phyloP scores from a whole-genome alignment of 176 grass and related monocot species.

The Calamus simplicifolius region DNA sequence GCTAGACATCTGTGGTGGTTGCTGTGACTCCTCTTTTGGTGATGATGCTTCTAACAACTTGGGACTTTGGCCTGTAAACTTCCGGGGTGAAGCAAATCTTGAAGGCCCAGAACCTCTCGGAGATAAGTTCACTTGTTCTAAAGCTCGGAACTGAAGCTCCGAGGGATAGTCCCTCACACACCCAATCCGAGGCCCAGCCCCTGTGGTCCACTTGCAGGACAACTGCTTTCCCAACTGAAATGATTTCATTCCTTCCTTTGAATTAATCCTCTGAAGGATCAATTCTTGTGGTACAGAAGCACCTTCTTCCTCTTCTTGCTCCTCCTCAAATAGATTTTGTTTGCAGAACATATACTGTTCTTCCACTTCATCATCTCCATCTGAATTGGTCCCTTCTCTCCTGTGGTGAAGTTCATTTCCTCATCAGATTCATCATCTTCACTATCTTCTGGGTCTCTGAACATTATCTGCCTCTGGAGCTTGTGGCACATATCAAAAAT shows the following conservation, averaged over 20 bases:
- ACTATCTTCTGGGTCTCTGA: not conserved
- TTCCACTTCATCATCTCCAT: conserved; percentile 6
- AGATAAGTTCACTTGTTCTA: conserved; percentile 78
- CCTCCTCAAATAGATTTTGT: conserved; percentile 45
- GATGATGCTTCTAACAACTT: no score
- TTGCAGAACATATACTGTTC: conserved; percentile 45
- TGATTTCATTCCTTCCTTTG: conserved; percentile 54
- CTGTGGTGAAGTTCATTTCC: conserved; percentile 1
- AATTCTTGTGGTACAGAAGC: conserved; percentile 40
- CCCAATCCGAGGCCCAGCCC: conserved; percentile 65
- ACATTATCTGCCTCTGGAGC: not conserved
- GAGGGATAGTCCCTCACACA: conserved; percentile 84
- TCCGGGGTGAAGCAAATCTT: conserved; percentile 21
- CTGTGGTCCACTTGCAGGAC: conserved; percentile 69
- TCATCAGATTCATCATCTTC: conserved; percentile 19
- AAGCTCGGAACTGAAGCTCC: conserved; percentile 56
- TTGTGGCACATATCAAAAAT: no score
- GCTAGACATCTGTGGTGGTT: no score
- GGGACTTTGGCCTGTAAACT: no score
- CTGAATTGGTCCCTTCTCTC: no score
- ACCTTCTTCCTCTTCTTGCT: conserved; percentile 20
- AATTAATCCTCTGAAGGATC: conserved; percentile 80
- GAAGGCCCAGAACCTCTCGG: conserved; percentile 24
- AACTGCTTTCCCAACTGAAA: conserved; percentile 91
- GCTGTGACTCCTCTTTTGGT: no score